phyloP scores from a whole-genome alignment of 768 basidiomycete species.

The Lactarius vividus region DNA sequence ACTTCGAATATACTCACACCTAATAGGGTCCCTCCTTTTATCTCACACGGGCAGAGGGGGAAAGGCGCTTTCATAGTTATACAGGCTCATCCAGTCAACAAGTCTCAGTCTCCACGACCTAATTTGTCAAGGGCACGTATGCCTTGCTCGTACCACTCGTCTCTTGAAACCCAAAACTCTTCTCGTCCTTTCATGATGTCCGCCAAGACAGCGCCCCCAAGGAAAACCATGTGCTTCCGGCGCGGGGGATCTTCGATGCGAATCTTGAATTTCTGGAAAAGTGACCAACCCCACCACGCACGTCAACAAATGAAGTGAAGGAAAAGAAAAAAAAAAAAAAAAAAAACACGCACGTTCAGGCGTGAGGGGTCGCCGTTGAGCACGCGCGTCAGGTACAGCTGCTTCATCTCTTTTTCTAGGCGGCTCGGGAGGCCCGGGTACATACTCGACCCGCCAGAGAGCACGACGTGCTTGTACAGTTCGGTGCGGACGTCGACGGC shows the following conservation, averaged over 20 bases:
- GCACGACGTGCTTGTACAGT: conserved; percentile 96
- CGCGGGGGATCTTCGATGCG: conserved; percentile 97
- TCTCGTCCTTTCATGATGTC: conserved; percentile 97
- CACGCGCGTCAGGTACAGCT: conserved; percentile 92
- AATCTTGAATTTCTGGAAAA: conserved; percentile 94
- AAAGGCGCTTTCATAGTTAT: conserved; percentile 14
- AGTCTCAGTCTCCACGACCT: conserved; percentile 49
- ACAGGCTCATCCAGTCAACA: conserved; percentile 10
- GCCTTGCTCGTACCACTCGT: conserved; percentile 96
- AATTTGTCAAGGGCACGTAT: conserved; percentile 80
- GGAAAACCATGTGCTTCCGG: conserved; percentile 99
- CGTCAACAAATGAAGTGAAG: background rate
- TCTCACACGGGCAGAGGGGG: background rate
- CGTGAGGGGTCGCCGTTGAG: conserved; percentile 79
- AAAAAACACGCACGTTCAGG: conserved; percentile 67
- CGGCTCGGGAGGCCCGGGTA: conserved; percentile 97
- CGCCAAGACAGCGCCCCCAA: conserved; percentile 96
- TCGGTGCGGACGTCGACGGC: conserved; percentile 88
- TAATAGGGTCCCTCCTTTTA: background rate
- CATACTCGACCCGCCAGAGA: conserved; percentile 98
- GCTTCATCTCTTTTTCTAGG: conserved; percentile 99
- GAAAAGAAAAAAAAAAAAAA: background rate
- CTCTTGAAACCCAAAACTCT: conserved; percentile 93
- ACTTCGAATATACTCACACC: background rate
- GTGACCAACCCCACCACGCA: background rate